These are phyloP conservation scores for Nepenthes alata DNA, from an alignment of 179 eudicot genomes.

Conservation along the genomic window DNA sequence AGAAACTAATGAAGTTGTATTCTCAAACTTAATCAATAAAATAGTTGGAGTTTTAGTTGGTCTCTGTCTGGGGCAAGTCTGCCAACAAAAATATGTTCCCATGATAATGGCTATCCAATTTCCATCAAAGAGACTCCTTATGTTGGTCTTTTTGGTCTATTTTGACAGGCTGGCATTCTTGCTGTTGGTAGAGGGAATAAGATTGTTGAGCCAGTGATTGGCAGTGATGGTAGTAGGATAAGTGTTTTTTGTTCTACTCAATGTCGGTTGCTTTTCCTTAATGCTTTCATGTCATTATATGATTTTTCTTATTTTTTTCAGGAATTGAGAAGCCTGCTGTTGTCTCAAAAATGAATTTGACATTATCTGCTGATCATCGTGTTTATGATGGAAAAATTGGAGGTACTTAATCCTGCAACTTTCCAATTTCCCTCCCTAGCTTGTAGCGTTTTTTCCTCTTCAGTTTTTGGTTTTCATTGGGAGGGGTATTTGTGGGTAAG, in stretches of 20 bases:
- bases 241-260: conserved; percentile 2
- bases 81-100: neutral
- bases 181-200: conserved; percentile 95
- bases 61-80: neutral
- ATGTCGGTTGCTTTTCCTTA: neutral
- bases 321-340: conserved; percentile 64
- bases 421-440: conserved; percentile 1
- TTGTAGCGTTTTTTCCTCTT: no score
- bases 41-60: no score
- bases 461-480: no score
- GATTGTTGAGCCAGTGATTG: conserved; percentile 65
- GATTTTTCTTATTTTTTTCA: conserved; percentile 12
- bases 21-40: no score
- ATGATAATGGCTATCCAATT: no score
- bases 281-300: neutral
- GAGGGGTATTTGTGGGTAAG: no score
- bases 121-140: neutral
- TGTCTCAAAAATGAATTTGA: conserved; percentile 76
- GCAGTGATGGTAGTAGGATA: conserved; percentile 47
- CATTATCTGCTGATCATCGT: conserved; percentile 95
- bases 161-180: conserved; percentile 76
- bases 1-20: no score
- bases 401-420: conserved; percentile 33
- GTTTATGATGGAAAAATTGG: conserved; percentile 91
- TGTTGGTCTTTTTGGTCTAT: conserved; percentile 6